Conservation (phyloP, 129 eudicot genomes). For the Arctium minus region DNA sequence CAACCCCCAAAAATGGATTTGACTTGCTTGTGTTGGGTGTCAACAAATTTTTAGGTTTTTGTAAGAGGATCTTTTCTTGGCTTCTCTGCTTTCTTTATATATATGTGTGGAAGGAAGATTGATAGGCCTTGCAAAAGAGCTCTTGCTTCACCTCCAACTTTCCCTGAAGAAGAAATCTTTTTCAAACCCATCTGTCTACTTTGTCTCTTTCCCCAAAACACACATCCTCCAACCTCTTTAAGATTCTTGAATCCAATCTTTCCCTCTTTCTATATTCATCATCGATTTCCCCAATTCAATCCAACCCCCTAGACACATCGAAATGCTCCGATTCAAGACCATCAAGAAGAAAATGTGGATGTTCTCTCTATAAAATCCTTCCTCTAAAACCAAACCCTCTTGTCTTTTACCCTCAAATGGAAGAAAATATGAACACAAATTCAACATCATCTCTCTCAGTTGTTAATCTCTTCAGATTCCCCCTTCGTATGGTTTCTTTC, state of each 20-base stretch:
- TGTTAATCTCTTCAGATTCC: slow-evolving; percentile 38
- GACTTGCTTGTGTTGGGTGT: neutral
- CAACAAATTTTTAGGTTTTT: neutral
- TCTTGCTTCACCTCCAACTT: slow-evolving; percentile 19
- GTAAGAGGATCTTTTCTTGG: neutral
- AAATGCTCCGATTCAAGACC: slow-evolving; percentile 54
- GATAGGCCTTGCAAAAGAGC: neutral
- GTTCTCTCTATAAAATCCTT: slow-evolving; percentile 36
- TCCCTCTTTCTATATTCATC: slow-evolving; percentile 24
- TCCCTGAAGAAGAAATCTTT: neutral
- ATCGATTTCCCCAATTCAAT: slow-evolving; percentile 33
- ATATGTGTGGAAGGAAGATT: neutral
- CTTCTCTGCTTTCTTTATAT: neutral
- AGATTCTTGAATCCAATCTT: slow-evolving; percentile 24
- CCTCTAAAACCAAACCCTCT: slow-evolving; percentile 18
- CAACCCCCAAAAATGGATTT: neutral
- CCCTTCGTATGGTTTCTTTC: slow-evolving; percentile 57
- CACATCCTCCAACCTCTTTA: slow-evolving; percentile 13
- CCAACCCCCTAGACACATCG: slow-evolving; percentile 20
- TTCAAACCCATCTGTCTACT: slow-evolving; percentile 11
- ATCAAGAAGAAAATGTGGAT: slow-evolving; percentile 74
- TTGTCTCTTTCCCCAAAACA: slow-evolving; percentile 15
- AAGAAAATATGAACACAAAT: slow-evolving; percentile 41
- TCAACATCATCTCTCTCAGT: slow-evolving; percentile 22
- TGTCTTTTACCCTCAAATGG: slow-evolving; percentile 27